Conservation (phyloP, 148 eudicot species). For the Linanthus parryae region DNA sequence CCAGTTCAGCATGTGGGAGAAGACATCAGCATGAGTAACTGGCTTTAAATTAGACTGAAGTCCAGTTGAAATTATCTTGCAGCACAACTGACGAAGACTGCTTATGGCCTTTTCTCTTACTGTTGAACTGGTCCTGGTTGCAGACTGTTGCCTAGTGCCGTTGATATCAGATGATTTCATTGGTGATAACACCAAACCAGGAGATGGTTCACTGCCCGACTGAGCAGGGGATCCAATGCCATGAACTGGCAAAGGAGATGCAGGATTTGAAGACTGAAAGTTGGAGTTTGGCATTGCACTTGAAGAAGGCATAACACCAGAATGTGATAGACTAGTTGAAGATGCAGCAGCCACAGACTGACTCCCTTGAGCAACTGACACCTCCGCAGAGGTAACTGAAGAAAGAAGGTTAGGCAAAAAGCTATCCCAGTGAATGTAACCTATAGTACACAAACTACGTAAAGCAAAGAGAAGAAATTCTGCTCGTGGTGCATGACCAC, state of each 20-base stretch:
- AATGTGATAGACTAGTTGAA: conserved; percentile 51
- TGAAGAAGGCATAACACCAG: conserved; percentile 51
- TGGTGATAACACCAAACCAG: conserved; percentile 47
- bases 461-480: conserved; percentile 87
- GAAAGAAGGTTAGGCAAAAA: conserved; percentile 82
- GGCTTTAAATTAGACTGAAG: conserved; percentile 75
- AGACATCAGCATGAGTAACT: conserved; percentile 71
- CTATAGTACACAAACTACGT: conserved; percentile 65
- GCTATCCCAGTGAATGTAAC: conserved; percentile 78
- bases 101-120: conserved; percentile 65
- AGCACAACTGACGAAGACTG: conserved; percentile 79
- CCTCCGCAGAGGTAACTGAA: conserved; percentile 73
- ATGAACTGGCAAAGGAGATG: conserved; percentile 78
- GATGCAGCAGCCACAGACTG: conserved; percentile 40
- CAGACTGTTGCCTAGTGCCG: conserved; percentile 34
- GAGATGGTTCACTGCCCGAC: conserved; percentile 64
- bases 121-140: conserved; percentile 29
- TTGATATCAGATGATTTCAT: conserved; percentile 55
- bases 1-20: conserved; percentile 80
- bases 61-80: conserved; percentile 72
- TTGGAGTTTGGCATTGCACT: conserved; percentile 41
- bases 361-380: conserved; percentile 56
- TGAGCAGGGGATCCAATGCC: conserved; percentile 87
- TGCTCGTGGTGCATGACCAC: conserved; percentile 86
- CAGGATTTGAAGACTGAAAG: conserved; percentile 77